A percentile compares a stretch with the other conserved stretches of the same genome.
Evolutionary conservation across 225 moss, liverwort and hornwort species (phyloP).

Genomic region (Marchantia polymorpha): DNA sequence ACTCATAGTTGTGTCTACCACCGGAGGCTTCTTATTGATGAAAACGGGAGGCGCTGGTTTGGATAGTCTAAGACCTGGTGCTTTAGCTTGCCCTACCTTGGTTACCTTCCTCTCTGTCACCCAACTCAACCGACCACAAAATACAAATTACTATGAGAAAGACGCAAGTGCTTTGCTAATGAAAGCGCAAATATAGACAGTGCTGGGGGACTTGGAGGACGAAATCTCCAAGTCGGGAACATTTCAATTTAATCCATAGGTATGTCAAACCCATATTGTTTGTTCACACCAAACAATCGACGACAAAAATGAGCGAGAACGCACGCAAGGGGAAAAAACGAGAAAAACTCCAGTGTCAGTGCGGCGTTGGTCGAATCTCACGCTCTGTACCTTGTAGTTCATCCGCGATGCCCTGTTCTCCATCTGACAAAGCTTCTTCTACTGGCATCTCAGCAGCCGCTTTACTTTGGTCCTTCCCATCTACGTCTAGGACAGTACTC

Average conservation of each 20-base stretch:
- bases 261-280: background rate
- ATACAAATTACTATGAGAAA: background rate
- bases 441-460: background rate
- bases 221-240: background rate
- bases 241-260: background rate
- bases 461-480: background rate
- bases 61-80: slow-evolving; percentile 18
- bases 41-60: slow-evolving; percentile 5
- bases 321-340: background rate
- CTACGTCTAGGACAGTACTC: background rate
- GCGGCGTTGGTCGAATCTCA: background rate
- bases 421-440: background rate
- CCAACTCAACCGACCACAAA: background rate
- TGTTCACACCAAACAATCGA: background rate
- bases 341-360: background rate
- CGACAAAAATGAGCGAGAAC: background rate
- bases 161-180: too few species aligned
- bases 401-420: background rate
- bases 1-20: slow-evolving; percentile 3
- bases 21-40: slow-evolving; percentile 1
- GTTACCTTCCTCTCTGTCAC: slow-evolving; percentile 11
- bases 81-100: background rate
- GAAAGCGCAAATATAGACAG: too few species aligned
- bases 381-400: background rate
- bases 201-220: too few species aligned